Conservation (phyloP, 1,284 basidiomycete species). For the Phlebopus sp. region DNA sequence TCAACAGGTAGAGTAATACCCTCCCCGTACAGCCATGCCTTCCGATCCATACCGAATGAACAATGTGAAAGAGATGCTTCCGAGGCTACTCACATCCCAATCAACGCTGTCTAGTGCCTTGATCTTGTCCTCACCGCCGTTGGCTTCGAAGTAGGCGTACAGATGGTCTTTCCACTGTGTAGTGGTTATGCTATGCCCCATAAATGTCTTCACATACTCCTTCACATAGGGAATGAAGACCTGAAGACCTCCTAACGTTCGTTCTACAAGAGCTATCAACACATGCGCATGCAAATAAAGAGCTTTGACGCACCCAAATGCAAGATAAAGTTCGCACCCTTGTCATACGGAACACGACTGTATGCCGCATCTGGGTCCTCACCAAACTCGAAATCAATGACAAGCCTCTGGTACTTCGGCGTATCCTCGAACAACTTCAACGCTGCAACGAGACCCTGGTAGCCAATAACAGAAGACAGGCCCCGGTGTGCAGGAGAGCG, state of each 20-base stretch:
- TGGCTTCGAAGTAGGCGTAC: slow-evolving; percentile 71
- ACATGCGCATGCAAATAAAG: neutral
- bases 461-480: slow-evolving; percentile 77
- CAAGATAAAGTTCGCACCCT: slow-evolving; percentile 36
- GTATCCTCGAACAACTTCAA: slow-evolving; percentile 57
- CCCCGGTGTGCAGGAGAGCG: slow-evolving; percentile 80
- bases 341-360: slow-evolving; percentile 30
- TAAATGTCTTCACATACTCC: slow-evolving; percentile 78
- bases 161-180: slow-evolving; percentile 87
- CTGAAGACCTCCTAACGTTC: slow-evolving; percentile 83
- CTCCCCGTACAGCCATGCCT: slow-evolving; percentile 89
- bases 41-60: slow-evolving; percentile 1
- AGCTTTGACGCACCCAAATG: slow-evolving; percentile 47
- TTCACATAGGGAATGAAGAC: slow-evolving; percentile 79
- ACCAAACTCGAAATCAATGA: slow-evolving; percentile 78
- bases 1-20: slow-evolving; percentile 73
- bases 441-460: slow-evolving; percentile 71
- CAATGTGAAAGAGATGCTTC: neutral
- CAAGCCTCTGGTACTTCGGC: slow-evolving; percentile 83
- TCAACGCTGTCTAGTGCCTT: slow-evolving; percentile 74
- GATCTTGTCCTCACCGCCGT: slow-evolving; percentile 65
- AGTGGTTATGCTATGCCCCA: slow-evolving; percentile 86
- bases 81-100: slow-evolving; percentile 62
- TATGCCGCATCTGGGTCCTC: slow-evolving; percentile 70
- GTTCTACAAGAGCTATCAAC: slow-evolving; percentile 46